phyloP scores from a whole-genome alignment of 495 filamentous ascomycete genomes.

The Daldinia decipiens region DNA sequence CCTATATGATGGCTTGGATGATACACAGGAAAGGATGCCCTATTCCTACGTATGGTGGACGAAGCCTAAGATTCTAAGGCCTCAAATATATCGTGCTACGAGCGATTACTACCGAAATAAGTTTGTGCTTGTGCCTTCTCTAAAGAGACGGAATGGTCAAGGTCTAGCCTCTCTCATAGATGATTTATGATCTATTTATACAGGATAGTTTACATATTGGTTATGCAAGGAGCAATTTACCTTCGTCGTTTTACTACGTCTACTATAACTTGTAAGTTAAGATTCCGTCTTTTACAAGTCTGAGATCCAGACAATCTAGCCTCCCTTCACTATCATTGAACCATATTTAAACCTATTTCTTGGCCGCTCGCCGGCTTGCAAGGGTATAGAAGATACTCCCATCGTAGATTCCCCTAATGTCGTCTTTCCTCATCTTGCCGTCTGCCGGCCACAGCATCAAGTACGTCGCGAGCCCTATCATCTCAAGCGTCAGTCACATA shows the following conservation, averaged over 20 bases:
- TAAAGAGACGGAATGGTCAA: too few species aligned
- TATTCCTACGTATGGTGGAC: too few species aligned
- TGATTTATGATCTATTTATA: background rate
- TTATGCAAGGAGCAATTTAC: background rate
- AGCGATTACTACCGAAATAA: too few species aligned
- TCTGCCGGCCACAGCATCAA: slow-evolving; percentile 54
- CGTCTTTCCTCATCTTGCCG: slow-evolving; percentile 48
- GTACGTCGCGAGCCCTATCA: slow-evolving; percentile 60
- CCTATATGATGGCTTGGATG: too few species aligned
- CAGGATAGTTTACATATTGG: background rate
- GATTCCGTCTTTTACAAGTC: background rate
- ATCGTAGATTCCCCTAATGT: slow-evolving; percentile 47
- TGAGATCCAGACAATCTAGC: background rate
- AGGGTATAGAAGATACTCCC: slow-evolving; percentile 57
- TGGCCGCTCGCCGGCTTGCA: slow-evolving; percentile 26
- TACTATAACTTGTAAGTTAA: background rate
- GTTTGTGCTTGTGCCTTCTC: too few species aligned
- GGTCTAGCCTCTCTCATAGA: too few species aligned
- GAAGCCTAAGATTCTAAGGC: too few species aligned
- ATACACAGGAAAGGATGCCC: too few species aligned
- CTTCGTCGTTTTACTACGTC: background rate
- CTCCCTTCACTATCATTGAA: background rate
- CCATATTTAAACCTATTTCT: background rate
- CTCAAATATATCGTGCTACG: too few species aligned
- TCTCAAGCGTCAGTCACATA: background rate